Percentiles rank a stretch among this genome's conserved stretches.
These are phyloP conservation scores for Paramecium biaurelia DNA, from an alignment of 73 alveolate genomes.

Conservation along the genomic window DNA sequence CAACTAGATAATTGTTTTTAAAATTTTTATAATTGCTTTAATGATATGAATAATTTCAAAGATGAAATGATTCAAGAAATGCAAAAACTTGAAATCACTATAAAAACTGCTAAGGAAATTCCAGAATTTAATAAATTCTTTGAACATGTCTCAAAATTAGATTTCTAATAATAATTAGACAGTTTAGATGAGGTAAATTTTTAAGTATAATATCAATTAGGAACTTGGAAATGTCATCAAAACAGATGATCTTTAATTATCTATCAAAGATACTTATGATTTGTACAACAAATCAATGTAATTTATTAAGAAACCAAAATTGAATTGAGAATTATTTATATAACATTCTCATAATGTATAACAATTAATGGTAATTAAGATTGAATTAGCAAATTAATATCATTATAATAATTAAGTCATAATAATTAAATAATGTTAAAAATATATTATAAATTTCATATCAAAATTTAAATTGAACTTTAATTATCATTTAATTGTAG, in stretches of 20 bases:
- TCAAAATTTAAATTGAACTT: too few relatives aligned
- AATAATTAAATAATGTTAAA: not conserved
- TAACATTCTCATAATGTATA: not conserved
- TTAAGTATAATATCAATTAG: not conserved
- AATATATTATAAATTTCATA: too few relatives aligned
- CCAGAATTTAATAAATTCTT: not conserved
- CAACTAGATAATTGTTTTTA: not conserved
- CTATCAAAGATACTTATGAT: not conserved
- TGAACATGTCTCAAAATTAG: not conserved
- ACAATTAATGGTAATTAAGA: not conserved
- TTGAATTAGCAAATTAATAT: not conserved
- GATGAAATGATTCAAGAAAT: not conserved
- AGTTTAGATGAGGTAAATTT: not conserved
- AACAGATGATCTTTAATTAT: not conserved
- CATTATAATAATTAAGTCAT: not conserved
- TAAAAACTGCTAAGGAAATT: not conserved
- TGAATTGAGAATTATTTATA: not conserved
- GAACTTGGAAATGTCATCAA: not conserved
- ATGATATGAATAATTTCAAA: not conserved
- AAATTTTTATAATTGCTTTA: not conserved
- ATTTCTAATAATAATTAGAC: not conserved
- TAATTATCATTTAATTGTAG: too few relatives aligned
- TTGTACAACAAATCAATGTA: constrained; percentile 10
- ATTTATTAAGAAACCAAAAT: not conserved
- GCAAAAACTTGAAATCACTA: not conserved